A percentile compares a stretch with the other conserved stretches of the same genome.
Conservation (phyloP, 352 stramenopile genomes). For the Hyphochytrium catenoides region DNA sequence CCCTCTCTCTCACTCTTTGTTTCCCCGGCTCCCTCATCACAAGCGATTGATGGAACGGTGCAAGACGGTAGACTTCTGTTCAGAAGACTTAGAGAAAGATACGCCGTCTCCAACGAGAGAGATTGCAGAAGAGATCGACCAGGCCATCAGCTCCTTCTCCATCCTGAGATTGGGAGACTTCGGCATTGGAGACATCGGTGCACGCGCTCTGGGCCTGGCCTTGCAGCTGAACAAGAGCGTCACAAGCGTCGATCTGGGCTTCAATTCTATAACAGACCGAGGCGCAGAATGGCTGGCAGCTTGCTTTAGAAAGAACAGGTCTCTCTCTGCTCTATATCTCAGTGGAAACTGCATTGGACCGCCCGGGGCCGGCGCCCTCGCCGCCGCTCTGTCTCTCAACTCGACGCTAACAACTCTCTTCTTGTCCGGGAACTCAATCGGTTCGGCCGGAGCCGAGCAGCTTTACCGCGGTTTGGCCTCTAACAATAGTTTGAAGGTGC, state of each 20-base stretch:
- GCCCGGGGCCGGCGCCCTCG: constrained; percentile 18
- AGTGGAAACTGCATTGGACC: constrained; percentile 53
- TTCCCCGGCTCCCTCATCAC: too few species aligned
- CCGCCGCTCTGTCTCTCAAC: constrained; percentile 25
- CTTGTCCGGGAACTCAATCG: constrained; percentile 53
- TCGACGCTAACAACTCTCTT: constrained; percentile 29
- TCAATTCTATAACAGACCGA: constrained; percentile 45
- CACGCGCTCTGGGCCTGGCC: constrained; percentile 26
- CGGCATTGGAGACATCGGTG: constrained; percentile 31
- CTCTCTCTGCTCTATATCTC: constrained; percentile 39
- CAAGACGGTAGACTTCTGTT: too few species aligned
- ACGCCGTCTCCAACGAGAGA: too few species aligned
- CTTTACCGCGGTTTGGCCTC: constrained; percentile 23
- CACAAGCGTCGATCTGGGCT: constrained; percentile 36
- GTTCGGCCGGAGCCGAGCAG: constrained; percentile 26
- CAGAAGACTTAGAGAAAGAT: too few species aligned
- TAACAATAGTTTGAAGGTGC: constrained; percentile 21
- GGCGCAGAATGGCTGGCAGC: constrained; percentile 24
- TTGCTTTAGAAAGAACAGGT: constrained; percentile 26
- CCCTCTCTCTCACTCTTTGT: too few species aligned
- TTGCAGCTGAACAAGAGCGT: constrained; percentile 17
- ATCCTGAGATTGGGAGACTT: constrained; percentile 50
- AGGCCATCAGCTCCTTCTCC: constrained; percentile 7
- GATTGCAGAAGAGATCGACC: too few species aligned
- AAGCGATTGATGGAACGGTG: too few species aligned